A percentile compares a stretch with the other conserved stretches of the same genome.
Evolutionary conservation across 2,329 filamentous ascomycete species (phyloP).

Genomic region (Fusarium haematococcum): DNA sequence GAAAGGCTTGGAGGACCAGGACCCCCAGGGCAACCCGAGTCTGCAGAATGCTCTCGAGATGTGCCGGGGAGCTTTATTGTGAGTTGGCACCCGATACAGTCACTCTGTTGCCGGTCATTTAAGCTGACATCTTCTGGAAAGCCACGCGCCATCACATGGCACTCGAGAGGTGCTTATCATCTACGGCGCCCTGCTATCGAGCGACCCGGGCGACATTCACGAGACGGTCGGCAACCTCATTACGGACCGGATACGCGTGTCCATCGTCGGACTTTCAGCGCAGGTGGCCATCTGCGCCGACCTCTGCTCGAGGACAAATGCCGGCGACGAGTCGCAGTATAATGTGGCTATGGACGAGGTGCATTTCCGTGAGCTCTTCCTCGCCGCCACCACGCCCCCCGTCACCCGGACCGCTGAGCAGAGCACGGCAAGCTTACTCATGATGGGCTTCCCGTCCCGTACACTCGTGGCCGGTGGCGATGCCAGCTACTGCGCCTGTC

Average conservation of each 20-base stretch:
- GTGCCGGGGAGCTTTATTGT: constrained; percentile 91
- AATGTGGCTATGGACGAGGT: constrained; percentile 80
- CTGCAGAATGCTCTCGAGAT: constrained; percentile 97
- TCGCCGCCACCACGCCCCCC: constrained; percentile 89
- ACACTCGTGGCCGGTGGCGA: constrained; percentile 76
- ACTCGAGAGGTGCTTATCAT: constrained; percentile 93
- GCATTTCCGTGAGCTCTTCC: constrained; percentile 89
- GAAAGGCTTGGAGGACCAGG: constrained; percentile 71
- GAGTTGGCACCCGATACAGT: constrained; percentile 26
- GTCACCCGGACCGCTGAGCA: constrained; percentile 76
- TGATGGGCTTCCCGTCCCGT: constrained; percentile 98
- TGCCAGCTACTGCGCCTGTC: constrained; percentile 87
- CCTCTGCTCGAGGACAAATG: constrained; percentile 88
- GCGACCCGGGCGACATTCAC: constrained; percentile 95
- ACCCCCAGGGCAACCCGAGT: constrained; percentile 81
- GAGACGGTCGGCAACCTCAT: constrained; percentile 85
- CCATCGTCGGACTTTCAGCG: constrained; percentile 89
- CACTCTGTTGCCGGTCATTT: neutral
- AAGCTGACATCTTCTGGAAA: constrained; percentile 46
- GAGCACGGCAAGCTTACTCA: constrained; percentile 76
- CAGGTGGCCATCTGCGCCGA: constrained; percentile 94
- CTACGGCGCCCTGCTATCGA: constrained; percentile 89
- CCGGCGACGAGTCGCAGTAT: constrained; percentile 80
- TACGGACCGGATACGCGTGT: constrained; percentile 85
- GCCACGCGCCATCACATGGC: constrained; percentile 91